phyloP scores from a whole-genome alignment of 768 basidiomycete species.

The Epithele typhae region DNA sequence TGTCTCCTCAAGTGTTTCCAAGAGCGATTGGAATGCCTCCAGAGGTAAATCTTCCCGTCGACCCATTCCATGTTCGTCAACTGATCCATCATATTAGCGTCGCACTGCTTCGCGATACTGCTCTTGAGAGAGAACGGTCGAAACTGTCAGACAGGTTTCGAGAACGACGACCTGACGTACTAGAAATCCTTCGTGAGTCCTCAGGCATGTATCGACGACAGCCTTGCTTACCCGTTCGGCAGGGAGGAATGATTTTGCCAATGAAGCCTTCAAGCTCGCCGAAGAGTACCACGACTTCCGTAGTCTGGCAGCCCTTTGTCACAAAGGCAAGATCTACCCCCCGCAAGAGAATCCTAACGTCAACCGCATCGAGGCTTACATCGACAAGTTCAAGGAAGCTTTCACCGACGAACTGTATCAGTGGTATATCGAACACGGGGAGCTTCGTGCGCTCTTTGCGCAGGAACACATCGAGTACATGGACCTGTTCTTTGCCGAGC shows the following conservation, averaged over 20 bases:
- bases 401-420: slow-evolving; percentile 89
- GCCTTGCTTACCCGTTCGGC: background rate
- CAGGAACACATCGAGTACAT: slow-evolving; percentile 67
- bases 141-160: slow-evolving; percentile 65
- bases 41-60: slow-evolving; percentile 41
- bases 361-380: slow-evolving; percentile 61
- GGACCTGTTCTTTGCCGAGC: slow-evolving; percentile 65
- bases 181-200: slow-evolving; percentile 74
- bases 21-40: slow-evolving; percentile 67
- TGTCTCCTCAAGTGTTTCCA: slow-evolving; percentile 61
- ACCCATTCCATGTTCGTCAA: too few relatives aligned
- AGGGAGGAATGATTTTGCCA: slow-evolving; percentile 66
- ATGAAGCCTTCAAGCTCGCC: slow-evolving; percentile 76
- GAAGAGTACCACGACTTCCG: slow-evolving; percentile 85
- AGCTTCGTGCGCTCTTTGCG: slow-evolving; percentile 76
- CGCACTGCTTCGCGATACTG: slow-evolving; percentile 43
- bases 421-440: slow-evolving; percentile 91
- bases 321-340: slow-evolving; percentile 59
- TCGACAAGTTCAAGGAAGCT: slow-evolving; percentile 72
- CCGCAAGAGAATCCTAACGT: slow-evolving; percentile 63
- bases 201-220: background rate
- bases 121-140: slow-evolving; percentile 49
- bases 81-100: too few relatives aligned
- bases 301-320: slow-evolving; percentile 80
- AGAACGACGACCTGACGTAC: slow-evolving; percentile 67